Evolutionary conservation across 83 land plant genomes (phyloP).

Genomic region (Picea abies): DNA sequence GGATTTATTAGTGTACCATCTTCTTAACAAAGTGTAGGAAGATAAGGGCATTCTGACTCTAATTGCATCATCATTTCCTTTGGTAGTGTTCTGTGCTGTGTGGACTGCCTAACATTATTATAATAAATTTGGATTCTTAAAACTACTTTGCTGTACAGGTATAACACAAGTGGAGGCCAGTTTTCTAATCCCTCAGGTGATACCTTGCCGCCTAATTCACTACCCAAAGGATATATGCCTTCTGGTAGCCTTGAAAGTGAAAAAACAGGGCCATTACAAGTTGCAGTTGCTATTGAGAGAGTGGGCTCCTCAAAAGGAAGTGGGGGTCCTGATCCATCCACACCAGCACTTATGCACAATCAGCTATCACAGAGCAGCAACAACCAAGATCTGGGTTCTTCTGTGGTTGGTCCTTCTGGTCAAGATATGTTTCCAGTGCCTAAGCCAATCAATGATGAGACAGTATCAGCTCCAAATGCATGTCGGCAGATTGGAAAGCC

Average conservation of each 20-base stretch:
- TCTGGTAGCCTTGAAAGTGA: slow-evolving; percentile 41
- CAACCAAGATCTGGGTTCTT: slow-evolving; percentile 65
- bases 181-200: slow-evolving; percentile 31
- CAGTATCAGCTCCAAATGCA: slow-evolving; percentile 9
- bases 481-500: slow-evolving; percentile 8
- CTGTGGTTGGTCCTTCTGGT: slow-evolving; percentile 22
- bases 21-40: neutral
- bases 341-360: slow-evolving; percentile 31
- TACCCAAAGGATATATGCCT: slow-evolving; percentile 30
- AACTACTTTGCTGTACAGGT: slow-evolving; percentile 39
- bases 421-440: slow-evolving; percentile 14
- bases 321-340: slow-evolving; percentile 29
- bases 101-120: neutral
- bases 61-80: neutral
- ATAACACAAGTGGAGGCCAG: slow-evolving; percentile 42
- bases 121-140: slow-evolving; percentile 1
- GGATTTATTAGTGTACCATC: no score
- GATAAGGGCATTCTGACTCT: neutral
- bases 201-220: slow-evolving; percentile 21
- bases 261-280: slow-evolving; percentile 20
- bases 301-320: slow-evolving; percentile 34
- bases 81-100: neutral
- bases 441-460: slow-evolving; percentile 7
- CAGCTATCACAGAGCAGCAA: slow-evolving; percentile 44
- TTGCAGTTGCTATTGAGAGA: slow-evolving; percentile 12